A percentile compares a stretch with the other conserved stretches of the same genome.
phyloP scores from a whole-genome alignment of 2,329 filamentous ascomycete genomes.

The Coniella lustricola region DNA sequence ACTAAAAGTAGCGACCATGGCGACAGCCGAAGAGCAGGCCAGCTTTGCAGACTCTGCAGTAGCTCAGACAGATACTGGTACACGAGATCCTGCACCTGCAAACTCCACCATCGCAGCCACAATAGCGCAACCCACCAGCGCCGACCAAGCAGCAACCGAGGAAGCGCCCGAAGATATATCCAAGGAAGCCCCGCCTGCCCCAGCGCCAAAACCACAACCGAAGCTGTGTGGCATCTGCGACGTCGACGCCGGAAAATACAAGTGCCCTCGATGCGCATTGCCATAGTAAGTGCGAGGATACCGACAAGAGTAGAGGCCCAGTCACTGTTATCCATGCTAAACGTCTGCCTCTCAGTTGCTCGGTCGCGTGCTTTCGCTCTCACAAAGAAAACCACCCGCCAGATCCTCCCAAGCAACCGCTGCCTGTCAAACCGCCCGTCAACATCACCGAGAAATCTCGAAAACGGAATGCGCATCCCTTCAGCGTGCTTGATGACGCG shows the following conservation, averaged over 20 bases:
- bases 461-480: constrained; percentile 32
- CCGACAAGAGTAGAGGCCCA: constrained; percentile 28
- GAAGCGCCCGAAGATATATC: too few relatives aligned
- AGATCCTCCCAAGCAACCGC: constrained; percentile 14
- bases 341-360: too few relatives aligned
- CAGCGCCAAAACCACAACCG: constrained; percentile 17
- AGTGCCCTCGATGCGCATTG: constrained; percentile 51
- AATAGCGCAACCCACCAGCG: background rate
- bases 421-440: constrained; percentile 12
- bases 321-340: background rate
- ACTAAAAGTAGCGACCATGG: too few relatives aligned
- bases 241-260: constrained; percentile 49
- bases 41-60: too few relatives aligned
- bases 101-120: background rate
- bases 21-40: too few relatives aligned
- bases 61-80: too few relatives aligned
- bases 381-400: constrained; percentile 26
- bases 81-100: too few relatives aligned
- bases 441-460: constrained; percentile 10
- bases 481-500: constrained; percentile 43
- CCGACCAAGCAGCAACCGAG: constrained; percentile 1
- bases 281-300: constrained; percentile 48
- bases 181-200: constrained; percentile 1
- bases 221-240: constrained; percentile 50
- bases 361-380: constrained; percentile 42